Evolutionary conservation across 164 flowering plant species (phyloP), one percentile per base, ranked within the genome.

Genomic region (Taxillus chinensis): DNA sequence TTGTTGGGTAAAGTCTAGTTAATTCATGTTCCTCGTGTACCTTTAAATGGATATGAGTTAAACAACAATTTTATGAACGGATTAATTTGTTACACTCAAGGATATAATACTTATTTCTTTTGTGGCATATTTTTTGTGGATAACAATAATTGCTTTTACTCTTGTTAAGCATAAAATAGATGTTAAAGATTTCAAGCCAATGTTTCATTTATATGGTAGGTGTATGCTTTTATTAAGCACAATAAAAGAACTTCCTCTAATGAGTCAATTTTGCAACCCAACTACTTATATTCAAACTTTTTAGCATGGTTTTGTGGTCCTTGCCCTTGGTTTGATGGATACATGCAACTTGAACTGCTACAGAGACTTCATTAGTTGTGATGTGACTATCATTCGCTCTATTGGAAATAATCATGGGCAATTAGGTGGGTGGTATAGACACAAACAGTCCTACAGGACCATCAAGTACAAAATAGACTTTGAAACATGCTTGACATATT

Each of bases 141-240:
- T 97, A 6, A 93, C 98, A 43, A 80, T 87, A 5, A 90, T 93
- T 65, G 97, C 98, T 41, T 93, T 90, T 66, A 93, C 98, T 63
- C 92, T 93, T 73, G 96, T 90, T 58, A 73, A 83, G 68, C 98
- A 93, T 74, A 90, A 88, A 74, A 79, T 96, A 11, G 98, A 92
- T 78, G 96, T 92, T 61, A 96, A 93, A 81, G 97, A 93, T 79
- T 70, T 93, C 69, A 96, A 89, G 74, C 86, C 90, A 16, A 73
- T 93, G 82, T 93, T 93, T 75, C 97, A 93, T 76, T 77, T 93
- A 70, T 93, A 86, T 74, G 98, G 90, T 64, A 90, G 98, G 98
- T 97, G 98, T 93, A 85, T 61, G 83, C 59, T 42, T 41, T 15
- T 12, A 3, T 60, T 55, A 39, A 10, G 8, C 52, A 54, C 14